Conservation (phyloP, 208 protist genomes). For the Wallacemonas sp. region DNA sequence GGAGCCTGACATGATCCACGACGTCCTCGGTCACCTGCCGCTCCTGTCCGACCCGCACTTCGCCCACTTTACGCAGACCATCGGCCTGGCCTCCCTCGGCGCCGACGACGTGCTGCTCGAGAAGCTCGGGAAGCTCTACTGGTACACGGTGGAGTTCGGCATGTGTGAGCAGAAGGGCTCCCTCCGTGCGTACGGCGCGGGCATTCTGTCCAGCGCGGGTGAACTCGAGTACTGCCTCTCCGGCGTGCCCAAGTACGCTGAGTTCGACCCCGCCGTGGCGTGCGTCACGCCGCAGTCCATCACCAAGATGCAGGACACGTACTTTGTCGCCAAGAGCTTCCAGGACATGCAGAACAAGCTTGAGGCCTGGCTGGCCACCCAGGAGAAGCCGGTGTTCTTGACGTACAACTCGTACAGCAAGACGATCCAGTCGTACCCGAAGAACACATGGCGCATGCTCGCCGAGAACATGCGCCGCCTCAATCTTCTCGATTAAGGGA, state of each 20-base stretch:
- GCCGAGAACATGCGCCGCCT: constrained; percentile 42
- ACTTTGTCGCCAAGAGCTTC: constrained; percentile 95
- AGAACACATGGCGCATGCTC: constrained; percentile 70
- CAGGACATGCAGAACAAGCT: constrained; percentile 88
- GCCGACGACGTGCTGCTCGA: constrained; percentile 94
- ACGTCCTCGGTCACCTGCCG: constrained; percentile 96
- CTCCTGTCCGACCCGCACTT: constrained; percentile 96
- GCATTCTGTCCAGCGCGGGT: constrained; percentile 93
- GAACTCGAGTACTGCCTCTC: constrained; percentile 85
- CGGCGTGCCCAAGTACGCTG: constrained; percentile 46
- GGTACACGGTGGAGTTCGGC: constrained; percentile 97
- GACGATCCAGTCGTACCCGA: constrained; percentile 77
- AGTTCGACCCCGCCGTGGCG: constrained; percentile 72
- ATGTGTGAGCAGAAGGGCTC: constrained; percentile 90
- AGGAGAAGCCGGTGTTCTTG: constrained; percentile 85
- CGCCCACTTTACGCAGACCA: constrained; percentile 96
- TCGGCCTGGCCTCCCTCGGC: constrained; percentile 97
- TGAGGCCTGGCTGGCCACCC: constrained; percentile 67
- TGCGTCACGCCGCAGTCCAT: constrained; percentile 87
- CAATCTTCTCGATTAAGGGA: constrained; percentile 4
- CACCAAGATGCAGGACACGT: constrained; percentile 93
- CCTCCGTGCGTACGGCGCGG: constrained; percentile 94
- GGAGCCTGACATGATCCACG: constrained; percentile 96
- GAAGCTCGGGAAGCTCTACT: constrained; percentile 93
- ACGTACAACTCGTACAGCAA: constrained; percentile 93